Evolutionary conservation across 2,329 filamentous ascomycete genomes (phyloP).

Genomic region (Coniella vitis): DNA sequence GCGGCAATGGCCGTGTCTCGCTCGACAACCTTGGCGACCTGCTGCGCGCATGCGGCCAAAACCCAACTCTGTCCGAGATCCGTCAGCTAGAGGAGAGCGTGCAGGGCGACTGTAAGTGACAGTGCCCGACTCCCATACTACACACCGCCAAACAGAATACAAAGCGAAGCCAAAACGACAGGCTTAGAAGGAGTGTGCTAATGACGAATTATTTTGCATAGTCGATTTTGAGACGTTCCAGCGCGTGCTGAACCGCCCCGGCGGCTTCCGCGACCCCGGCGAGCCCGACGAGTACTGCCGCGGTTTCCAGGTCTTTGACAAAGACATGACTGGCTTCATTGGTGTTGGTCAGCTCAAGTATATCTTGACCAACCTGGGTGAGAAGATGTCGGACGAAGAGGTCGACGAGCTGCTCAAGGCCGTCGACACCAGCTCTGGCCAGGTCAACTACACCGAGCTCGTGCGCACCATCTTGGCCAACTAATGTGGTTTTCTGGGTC

Average conservation of each 20-base stretch:
- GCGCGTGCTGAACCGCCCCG: conserved; percentile 93
- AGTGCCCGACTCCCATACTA: not conserved
- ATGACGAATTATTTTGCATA: conserved; percentile 31
- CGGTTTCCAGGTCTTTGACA: conserved; percentile 98
- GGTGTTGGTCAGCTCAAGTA: conserved; percentile 97
- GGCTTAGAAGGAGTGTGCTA: not conserved
- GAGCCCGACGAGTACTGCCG: conserved; percentile 98
- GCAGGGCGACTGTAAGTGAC: conserved; percentile 80
- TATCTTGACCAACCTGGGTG: conserved; percentile 92
- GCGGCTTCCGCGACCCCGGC: conserved; percentile 95
- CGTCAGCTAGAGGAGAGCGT: conserved; percentile 84
- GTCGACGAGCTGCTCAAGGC: conserved; percentile 98
- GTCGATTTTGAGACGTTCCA: conserved; percentile 98
- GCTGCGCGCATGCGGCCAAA: conserved; percentile 93
- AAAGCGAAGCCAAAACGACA: not conserved
- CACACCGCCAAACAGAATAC: not conserved
- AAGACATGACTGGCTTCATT: conserved; percentile 97
- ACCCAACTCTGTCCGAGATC: conserved; percentile 92
- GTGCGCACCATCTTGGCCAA: conserved; percentile 84
- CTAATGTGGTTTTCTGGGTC: conserved; percentile 32
- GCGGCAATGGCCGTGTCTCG: conserved; percentile 86
- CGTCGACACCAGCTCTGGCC: conserved; percentile 89
- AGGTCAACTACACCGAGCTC: conserved; percentile 94
- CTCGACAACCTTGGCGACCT: conserved; percentile 86
- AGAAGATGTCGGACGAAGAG: conserved; percentile 99